phyloP scores from a whole-genome alignment of 129 eudicot genomes.

The Scalesia atractyloides region DNA sequence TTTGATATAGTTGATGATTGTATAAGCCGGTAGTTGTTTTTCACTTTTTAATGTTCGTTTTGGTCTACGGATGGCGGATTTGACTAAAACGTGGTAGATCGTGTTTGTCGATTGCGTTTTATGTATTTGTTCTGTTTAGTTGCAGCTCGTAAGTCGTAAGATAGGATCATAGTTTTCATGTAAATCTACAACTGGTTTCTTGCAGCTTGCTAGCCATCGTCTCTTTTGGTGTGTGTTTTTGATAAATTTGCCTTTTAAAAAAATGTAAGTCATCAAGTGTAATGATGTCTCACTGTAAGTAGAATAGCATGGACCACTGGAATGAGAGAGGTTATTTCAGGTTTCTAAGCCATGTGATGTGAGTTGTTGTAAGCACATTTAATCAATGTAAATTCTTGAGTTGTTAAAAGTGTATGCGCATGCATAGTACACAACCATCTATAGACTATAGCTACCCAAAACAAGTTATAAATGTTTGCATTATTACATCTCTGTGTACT shows the following conservation, averaged over 20 bases:
- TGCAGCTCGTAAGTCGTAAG: background rate
- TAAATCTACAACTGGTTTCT: background rate
- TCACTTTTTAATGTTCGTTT: background rate
- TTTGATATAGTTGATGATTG: conserved; percentile 13
- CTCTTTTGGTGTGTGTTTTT: too few species aligned
- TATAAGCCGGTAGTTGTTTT: conserved; percentile 1
- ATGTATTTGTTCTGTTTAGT: background rate
- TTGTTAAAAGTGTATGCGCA: conserved; percentile 9
- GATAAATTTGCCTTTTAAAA: too few species aligned
- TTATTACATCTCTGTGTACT: conserved; percentile 20
- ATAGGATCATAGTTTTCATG: conserved; percentile 1
- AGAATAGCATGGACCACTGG: conserved; percentile 7
- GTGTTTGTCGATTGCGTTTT: background rate
- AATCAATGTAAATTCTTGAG: conserved; percentile 7
- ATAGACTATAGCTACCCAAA: background rate
- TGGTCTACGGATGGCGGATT: background rate
- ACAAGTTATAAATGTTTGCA: conserved; percentile 6
- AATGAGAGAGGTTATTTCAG: background rate
- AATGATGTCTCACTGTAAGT: background rate
- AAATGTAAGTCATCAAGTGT: background rate
- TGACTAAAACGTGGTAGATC: conserved; percentile 10
- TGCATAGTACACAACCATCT: conserved; percentile 23
- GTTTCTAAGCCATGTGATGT: conserved; percentile 27
- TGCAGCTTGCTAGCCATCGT: too few species aligned
- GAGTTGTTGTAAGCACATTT: conserved; percentile 1